A percentile compares a stretch with the other conserved stretches of the same genome.
Evolutionary conservation across 345 rosid species (phyloP).

Genomic region (Psidium guajava): DNA sequence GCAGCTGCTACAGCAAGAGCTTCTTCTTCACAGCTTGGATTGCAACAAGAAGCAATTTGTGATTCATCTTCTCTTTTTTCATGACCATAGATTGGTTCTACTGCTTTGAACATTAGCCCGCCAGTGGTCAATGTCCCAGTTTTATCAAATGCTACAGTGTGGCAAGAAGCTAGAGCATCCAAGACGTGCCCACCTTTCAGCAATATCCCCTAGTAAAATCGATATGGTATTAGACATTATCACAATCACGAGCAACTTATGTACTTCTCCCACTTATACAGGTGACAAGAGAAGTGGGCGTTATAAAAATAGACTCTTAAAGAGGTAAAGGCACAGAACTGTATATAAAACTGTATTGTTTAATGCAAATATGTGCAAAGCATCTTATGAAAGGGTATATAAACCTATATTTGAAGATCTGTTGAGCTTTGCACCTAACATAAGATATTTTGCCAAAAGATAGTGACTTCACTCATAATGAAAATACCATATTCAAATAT

Average conservation of each 20-base stretch:
- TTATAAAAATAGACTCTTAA: not conserved
- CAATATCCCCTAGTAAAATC: conserved; percentile 62
- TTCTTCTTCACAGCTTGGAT: conserved; percentile 86
- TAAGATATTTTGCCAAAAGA: not conserved
- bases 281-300: not conserved
- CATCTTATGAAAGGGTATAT: not conserved
- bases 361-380: not conserved
- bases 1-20: conserved; percentile 99
- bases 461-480: not conserved
- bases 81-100: conserved; percentile 95
- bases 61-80: conserved; percentile 12
- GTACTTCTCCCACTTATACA: not conserved
- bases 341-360: not conserved
- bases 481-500: not conserved
- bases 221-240: not conserved
- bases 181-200: conserved; percentile 94
- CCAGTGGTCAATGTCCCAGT: conserved; percentile 98
- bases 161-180: conserved; percentile 92
- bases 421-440: not conserved
- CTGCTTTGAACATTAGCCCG: conserved; percentile 86
- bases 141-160: conserved; percentile 92
- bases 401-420: not conserved
- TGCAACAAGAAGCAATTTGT: conserved; percentile 41
- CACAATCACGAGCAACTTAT: not conserved
- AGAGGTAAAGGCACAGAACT: not conserved